Conservation (phyloP, 176 grass and related monocot species). For the Tillandsia leiboldiana region DNA sequence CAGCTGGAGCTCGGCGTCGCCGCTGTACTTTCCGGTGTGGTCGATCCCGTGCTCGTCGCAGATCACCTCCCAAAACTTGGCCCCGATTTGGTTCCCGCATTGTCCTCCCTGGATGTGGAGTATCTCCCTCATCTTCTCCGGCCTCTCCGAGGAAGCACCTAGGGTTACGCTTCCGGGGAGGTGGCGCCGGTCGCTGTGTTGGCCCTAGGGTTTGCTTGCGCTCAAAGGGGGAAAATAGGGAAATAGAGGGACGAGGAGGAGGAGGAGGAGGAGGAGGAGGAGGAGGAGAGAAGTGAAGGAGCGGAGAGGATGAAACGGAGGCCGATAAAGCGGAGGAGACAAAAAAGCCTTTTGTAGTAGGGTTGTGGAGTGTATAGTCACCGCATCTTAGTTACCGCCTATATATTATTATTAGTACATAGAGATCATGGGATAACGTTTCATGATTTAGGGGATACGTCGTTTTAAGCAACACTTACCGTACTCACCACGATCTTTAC, state of each 20-base stretch:
- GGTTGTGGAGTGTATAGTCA: not conserved
- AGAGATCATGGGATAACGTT: no score
- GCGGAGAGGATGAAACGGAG: not conserved
- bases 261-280: not conserved
- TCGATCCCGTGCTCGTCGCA: constrained; percentile 94
- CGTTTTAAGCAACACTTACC: no score
- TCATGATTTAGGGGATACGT: no score
- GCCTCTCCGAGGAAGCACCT: not conserved
- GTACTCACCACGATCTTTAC: no score
- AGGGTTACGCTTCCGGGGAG: not conserved
- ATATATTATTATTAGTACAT: no score
- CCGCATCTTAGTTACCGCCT: no score
- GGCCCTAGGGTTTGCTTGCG: constrained; percentile 8
- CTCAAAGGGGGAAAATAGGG: no score
- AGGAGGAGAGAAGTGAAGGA: not conserved
- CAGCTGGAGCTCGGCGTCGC: constrained; percentile 79
- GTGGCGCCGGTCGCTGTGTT: no score
- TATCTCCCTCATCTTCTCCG: constrained; percentile 67
- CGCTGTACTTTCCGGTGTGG: constrained; percentile 57
- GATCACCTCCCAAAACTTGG: constrained; percentile 97
- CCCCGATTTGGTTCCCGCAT: constrained; percentile 94
- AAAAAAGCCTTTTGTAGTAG: constrained; percentile 26
- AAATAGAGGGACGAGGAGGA: no score
- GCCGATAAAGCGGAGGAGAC: not conserved
- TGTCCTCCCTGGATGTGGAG: constrained; percentile 89